These are phyloP conservation scores for Biscogniauxia sp. DNA, from an alignment of 2,329 filamentous ascomycete genomes.

Conservation along the genomic window DNA sequence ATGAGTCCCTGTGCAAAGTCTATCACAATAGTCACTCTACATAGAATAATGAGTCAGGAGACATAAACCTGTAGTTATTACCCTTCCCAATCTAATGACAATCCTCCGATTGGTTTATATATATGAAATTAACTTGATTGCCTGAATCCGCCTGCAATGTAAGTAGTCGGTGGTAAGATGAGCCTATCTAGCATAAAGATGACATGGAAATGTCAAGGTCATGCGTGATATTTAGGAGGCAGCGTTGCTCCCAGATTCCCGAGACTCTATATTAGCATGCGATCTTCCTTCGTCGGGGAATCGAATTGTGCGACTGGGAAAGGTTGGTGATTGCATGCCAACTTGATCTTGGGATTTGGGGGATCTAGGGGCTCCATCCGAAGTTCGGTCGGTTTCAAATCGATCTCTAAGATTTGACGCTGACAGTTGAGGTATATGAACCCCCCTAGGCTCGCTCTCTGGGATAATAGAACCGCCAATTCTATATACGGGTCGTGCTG, in stretches of 20 bases:
- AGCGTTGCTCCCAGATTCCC: constrained; percentile 3
- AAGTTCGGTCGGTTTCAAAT: not conserved
- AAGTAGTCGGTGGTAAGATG: not conserved
- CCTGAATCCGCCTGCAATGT: not conserved
- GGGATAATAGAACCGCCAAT: constrained; percentile 42
- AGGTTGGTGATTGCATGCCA: constrained; percentile 16
- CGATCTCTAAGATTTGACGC: constrained; percentile 4
- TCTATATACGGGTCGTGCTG: constrained; percentile 33
- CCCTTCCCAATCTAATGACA: not conserved
- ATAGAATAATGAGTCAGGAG: not conserved
- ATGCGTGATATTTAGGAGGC: not conserved
- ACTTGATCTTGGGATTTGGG: not conserved
- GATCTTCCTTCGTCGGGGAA: constrained; percentile 40
- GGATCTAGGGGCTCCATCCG: not conserved
- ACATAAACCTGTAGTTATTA: not conserved
- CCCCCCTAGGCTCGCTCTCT: constrained; percentile 3
- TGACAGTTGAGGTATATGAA: not conserved
- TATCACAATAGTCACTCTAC: not conserved
- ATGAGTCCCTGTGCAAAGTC: not conserved
- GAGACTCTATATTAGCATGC: not conserved
- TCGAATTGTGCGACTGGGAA: constrained; percentile 38
- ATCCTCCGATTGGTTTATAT: not conserved
- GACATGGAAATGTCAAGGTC: not conserved
- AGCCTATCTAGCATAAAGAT: not conserved
- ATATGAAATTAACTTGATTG: constrained; percentile 9